Evolutionary conservation across 1,139 yeast genomes (phyloP), one percentile per base, ranked within the genome.

Genomic region (Kluyveromyces marxianus): DNA sequence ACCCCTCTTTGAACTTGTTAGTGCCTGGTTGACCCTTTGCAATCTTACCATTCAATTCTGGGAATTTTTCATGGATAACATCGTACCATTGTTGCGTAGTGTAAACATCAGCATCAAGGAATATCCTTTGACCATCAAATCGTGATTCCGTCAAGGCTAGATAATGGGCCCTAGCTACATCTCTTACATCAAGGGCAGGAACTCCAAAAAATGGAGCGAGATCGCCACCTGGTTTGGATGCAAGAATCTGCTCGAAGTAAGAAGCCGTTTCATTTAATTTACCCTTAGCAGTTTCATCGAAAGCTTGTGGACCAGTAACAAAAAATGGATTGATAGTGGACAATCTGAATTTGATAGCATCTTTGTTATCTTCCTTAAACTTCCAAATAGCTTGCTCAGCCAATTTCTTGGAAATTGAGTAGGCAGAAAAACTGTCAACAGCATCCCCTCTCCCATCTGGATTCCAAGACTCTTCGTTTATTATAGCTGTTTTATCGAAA

Each of bases 301-400:
- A 70, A 25, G 59, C 60, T 50, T 74, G 75, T 4, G 77, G 77
- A 4, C 78, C 78, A 47, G 70, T 69, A 1, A 76, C 78, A 51
- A 65, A 75, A 26, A 70, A 71, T n/a, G 83, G 82, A 49, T 69
- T 70, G 5, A 77, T 70, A 1, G 74, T 67, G 7, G 73, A 59
- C 29, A 79, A 54, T 5, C 62, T 62, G 54, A 77, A 78, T 27
- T 59, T 61, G 10, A 76, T 72, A 3, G 66, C 65, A 33, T 67
- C 56, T 6, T 54, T 50, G 39, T 64, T 59, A 14, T 50, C 54
- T 42, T 67, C 56, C 30, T 73, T 62, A 50, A 74, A 78, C 3
- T 75, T 71, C 80, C 84, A 76, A 1, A 79, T 81, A 2, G 77
- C 74, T 49, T 61, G 59, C 56, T 77, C 83, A 24, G 81, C 78